Percentiles rank a stretch among this genome's conserved stretches.
Evolutionary conservation across 2,329 filamentous ascomycete species (phyloP).

Genomic region (Fusarium sp.): DNA sequence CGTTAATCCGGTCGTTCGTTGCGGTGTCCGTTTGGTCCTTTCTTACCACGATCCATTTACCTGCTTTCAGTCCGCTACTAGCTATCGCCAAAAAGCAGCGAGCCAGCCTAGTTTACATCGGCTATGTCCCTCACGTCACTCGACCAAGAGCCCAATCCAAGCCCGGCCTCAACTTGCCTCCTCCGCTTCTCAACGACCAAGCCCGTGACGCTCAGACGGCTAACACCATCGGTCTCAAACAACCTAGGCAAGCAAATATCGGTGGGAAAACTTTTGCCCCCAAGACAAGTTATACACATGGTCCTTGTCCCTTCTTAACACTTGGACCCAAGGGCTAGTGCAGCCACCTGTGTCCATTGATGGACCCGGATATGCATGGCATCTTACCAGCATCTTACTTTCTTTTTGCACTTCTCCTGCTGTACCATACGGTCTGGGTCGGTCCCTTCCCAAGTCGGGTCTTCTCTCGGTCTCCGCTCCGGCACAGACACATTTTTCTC

Average conservation of each 20-base stretch:
- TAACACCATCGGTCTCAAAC: slow-evolving; percentile 21
- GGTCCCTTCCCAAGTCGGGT: slow-evolving; percentile 31
- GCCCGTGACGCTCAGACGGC: slow-evolving; percentile 27
- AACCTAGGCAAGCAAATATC: slow-evolving; percentile 26
- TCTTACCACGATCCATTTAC: slow-evolving; percentile 35
- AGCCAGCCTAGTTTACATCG: slow-evolving; percentile 32
- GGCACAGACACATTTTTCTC: slow-evolving; percentile 27
- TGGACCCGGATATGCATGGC: slow-evolving; percentile 46
- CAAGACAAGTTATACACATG: slow-evolving; percentile 36
- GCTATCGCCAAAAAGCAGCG: slow-evolving; percentile 40
- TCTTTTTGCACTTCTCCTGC: slow-evolving; percentile 24
- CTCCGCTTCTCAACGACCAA: slow-evolving; percentile 31
- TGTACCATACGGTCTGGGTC: slow-evolving; percentile 33
- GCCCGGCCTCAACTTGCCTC: slow-evolving; percentile 29
- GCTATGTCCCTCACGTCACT: slow-evolving; percentile 44
- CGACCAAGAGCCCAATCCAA: slow-evolving; percentile 30
- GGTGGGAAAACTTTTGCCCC: slow-evolving; percentile 36
- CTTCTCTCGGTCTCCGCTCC: slow-evolving; percentile 36
- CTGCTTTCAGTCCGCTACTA: slow-evolving; percentile 24
- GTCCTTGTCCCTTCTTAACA: slow-evolving; percentile 29
- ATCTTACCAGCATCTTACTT: slow-evolving; percentile 44
- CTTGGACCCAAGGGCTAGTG: slow-evolving; percentile 45
- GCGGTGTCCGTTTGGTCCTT: slow-evolving; percentile 36
- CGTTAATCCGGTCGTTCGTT: slow-evolving; percentile 35
- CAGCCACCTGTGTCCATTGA: slow-evolving; percentile 46